A percentile compares a stretch with the other conserved stretches of the same genome.
Conservation (phyloP, 768 basidiomycete genomes). For the Tubosaeta brunneosetosa region DNA sequence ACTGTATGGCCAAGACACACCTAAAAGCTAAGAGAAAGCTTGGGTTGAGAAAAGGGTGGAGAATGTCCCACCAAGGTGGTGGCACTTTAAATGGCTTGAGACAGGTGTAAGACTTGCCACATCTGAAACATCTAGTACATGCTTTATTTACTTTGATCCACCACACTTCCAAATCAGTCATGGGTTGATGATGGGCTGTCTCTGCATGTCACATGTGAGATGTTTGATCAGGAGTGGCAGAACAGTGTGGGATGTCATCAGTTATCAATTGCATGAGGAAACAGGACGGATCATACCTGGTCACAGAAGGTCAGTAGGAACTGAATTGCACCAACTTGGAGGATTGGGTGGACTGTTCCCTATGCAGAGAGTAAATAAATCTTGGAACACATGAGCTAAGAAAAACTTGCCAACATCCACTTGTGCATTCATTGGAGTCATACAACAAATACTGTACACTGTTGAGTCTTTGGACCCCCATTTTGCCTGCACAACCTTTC, state of each 20-base stretch:
- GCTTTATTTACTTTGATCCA: not conserved
- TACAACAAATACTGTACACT: constrained; percentile 83
- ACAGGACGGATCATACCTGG: constrained; percentile 50
- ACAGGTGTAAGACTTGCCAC: too few species aligned
- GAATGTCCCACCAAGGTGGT: too few species aligned
- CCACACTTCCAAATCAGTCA: not conserved
- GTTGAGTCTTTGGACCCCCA: constrained; percentile 96
- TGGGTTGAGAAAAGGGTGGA: too few species aligned
- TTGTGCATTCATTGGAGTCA: constrained; percentile 86
- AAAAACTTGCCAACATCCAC: constrained; percentile 96
- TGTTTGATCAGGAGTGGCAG: constrained; percentile 82
- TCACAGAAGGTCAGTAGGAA: constrained; percentile 95
- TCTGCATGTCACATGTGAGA: constrained; percentile 33
- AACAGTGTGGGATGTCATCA: constrained; percentile 43
- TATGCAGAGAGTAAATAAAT: constrained; percentile 70
- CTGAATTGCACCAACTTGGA: constrained; percentile 94
- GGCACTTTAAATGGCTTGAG: too few species aligned
- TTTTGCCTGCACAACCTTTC: constrained; percentile 49
- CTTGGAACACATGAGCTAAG: constrained; percentile 83
- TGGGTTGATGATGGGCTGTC: not conserved
- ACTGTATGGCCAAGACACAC: too few species aligned
- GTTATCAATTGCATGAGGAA: not conserved
- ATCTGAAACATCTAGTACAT: not conserved
- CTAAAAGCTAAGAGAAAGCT: too few species aligned
- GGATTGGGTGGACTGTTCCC: constrained; percentile 75